Percentiles rank a stretch among this genome's conserved stretches.
These are phyloP conservation scores for Macrolepiota albuminosa DNA, from an alignment of 768 basidiomycete species.

Conservation along the genomic window DNA sequence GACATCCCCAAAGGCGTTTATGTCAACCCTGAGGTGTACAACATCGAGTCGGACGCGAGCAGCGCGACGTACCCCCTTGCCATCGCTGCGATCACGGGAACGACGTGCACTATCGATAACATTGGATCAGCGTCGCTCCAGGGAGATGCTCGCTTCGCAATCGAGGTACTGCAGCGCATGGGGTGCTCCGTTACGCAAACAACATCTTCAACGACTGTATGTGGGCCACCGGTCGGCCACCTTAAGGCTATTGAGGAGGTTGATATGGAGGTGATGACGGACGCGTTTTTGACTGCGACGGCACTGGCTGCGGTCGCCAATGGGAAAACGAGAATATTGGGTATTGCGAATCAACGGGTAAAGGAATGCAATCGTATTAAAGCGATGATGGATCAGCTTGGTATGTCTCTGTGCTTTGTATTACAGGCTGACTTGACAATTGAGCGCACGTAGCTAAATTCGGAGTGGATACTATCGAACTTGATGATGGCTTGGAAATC, in stretches of 20 bases:
- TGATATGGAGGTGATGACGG: constrained; percentile 99
- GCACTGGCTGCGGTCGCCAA: constrained; percentile 81
- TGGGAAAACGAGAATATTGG: constrained; percentile 77
- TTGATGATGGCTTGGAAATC: constrained; percentile 90
- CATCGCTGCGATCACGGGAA: constrained; percentile 96
- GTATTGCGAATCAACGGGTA: constrained; percentile 97
- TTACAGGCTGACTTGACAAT: constrained; percentile 5
- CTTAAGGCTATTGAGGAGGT: constrained; percentile 82
- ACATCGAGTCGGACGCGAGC: constrained; percentile 93
- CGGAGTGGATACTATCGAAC: constrained; percentile 86
- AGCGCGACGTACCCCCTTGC: constrained; percentile 97
- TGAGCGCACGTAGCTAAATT: constrained; percentile 68
- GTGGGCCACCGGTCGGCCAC: constrained; percentile 77
- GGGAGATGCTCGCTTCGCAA: constrained; percentile 96
- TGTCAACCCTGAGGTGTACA: constrained; percentile 73
- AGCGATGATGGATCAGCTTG: constrained; percentile 95
- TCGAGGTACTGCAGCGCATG: constrained; percentile 90
- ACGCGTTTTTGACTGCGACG: constrained; percentile 95
- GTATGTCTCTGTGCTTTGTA: constrained; percentile 37
- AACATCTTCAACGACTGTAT: constrained; percentile 83
- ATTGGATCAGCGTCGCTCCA: constrained; percentile 90
- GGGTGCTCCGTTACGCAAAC: constrained; percentile 91
- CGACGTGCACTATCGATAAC: constrained; percentile 87
- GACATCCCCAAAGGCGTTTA: constrained; percentile 81
- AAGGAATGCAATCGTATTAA: constrained; percentile 97